Conservation (phyloP, 2,329 filamentous ascomycete species). For the Neopestalotiopsis sp. region DNA sequence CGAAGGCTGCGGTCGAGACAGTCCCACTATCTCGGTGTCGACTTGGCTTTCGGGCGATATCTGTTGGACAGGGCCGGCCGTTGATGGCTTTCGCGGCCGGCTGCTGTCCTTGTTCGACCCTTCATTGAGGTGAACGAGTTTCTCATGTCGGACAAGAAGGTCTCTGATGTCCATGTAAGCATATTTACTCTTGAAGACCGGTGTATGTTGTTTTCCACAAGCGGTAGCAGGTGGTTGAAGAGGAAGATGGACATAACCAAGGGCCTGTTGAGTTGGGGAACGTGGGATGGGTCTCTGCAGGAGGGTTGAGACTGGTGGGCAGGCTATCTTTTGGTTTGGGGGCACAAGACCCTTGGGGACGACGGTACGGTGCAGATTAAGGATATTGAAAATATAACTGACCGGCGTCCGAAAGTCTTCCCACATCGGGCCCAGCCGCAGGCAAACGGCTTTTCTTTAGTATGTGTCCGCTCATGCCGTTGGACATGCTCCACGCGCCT, state of each 20-base stretch:
- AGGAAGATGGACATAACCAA: background rate
- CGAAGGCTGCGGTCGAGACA: constrained; percentile 42
- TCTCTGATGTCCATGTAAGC: constrained; percentile 70
- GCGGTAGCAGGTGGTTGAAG: background rate
- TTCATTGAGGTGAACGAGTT: constrained; percentile 68
- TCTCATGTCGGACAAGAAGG: constrained; percentile 67
- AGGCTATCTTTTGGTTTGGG: constrained; percentile 4
- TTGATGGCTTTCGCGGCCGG: constrained; percentile 57
- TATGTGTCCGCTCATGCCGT: constrained; percentile 67
- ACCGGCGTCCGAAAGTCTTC: constrained; percentile 68
- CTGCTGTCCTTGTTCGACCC: constrained; percentile 56
- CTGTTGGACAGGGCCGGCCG: constrained; percentile 49
- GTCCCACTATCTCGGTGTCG: constrained; percentile 50
- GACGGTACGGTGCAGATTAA: constrained; percentile 15
- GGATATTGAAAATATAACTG: constrained; percentile 38
- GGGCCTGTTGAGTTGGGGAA: constrained; percentile 16
- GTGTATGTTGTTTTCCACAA: background rate
- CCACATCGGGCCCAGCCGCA: constrained; percentile 65
- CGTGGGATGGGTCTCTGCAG: constrained; percentile 14
- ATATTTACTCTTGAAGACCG: constrained; percentile 35
- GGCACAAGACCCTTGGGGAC: constrained; percentile 9
- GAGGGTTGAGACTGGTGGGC: constrained; percentile 5
- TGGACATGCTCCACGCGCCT: constrained; percentile 70
- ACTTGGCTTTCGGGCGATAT: constrained; percentile 53
- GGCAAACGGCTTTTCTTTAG: constrained; percentile 68